Conservation (phyloP, 176 grass and related monocot species). For the Zoysia japonica region DNA sequence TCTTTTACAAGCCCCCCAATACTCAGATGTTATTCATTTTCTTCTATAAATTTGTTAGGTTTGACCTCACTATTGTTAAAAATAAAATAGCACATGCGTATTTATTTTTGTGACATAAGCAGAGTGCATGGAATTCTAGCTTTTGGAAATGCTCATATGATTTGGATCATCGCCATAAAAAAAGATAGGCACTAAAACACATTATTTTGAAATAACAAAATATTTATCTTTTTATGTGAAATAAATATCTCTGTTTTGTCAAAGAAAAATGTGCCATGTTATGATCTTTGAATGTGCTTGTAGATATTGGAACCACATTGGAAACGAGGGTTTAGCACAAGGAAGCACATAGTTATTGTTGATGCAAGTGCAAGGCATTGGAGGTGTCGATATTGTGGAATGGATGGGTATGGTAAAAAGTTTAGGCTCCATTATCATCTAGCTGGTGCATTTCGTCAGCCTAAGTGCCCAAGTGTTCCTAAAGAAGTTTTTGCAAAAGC, state of each 20-base stretch:
- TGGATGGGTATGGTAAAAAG: constrained; percentile 50
- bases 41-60: not conserved
- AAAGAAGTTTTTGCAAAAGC: constrained; percentile 39
- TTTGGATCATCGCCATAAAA: not conserved
- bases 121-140: not conserved
- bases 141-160: not conserved
- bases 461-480: constrained; percentile 51
- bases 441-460: constrained; percentile 39
- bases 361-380: constrained; percentile 48
- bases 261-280: not conserved
- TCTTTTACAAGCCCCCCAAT: not conserved
- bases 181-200: not conserved
- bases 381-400: constrained; percentile 52
- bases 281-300: constrained; percentile 35
- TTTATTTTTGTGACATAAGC: not conserved
- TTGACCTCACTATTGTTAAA: not conserved
- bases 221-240: not conserved
- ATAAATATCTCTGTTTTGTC: constrained; percentile 2
- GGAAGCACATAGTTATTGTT: constrained; percentile 49
- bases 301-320: constrained; percentile 27
- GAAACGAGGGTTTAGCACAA: constrained; percentile 43
- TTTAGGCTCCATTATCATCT: constrained; percentile 46
- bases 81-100: not conserved
- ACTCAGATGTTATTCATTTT: not conserved
- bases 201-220: constrained; percentile 7